Evolutionary conservation across 352 stramenopile species (phyloP), one percentile per base, ranked within the genome.

Genomic region (Plasmopara halstedii): DNA sequence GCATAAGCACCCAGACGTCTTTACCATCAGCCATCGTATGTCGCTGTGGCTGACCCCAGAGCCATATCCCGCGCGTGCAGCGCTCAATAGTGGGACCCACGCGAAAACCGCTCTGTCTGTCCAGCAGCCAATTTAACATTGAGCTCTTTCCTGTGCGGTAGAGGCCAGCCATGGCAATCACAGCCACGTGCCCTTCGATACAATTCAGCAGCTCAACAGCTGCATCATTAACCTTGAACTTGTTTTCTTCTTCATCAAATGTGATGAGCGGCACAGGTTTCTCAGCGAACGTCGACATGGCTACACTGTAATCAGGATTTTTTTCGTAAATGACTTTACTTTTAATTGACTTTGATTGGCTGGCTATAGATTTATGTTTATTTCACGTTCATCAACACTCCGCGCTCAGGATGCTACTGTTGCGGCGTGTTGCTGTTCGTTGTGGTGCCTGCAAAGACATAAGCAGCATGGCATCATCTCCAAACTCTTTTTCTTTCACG

Each of bases 71-170:
- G 22, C 76, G 74, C 38, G 83, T 94, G 50, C 83, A 94, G 40
- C 76, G 74, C 58, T 89, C 71, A 34, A 94, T 80, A 1, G 75
- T 90, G 27, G 75, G 77, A 11, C 81, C 83, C 37, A 93, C 79
- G 50, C 69, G 71, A 59, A 94, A 94, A 48, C 74, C 79, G 54
- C 62, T 73, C 22, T 64, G 59, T 22, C 76, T 69, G 35, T 66
- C 77, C 22, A 91, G 62, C 45, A 94, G 66, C 76, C 78, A 92
- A 58, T 94, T 94, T 44, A 94, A 70, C 71, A 94, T 84, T 21
- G 69, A 90, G 41, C 74, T 89, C 57, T 94, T 94, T 48, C 83
- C 83, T 18, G 80, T 94, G 48, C 83, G 75, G 64, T 94, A 94
- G 31, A 91, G 77, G 13, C 83, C 83, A 1, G 79, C 83, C 66